Evolutionary conservation across 306 rosid genomes (phyloP).

Genomic region (Cicer cuneatum): DNA sequence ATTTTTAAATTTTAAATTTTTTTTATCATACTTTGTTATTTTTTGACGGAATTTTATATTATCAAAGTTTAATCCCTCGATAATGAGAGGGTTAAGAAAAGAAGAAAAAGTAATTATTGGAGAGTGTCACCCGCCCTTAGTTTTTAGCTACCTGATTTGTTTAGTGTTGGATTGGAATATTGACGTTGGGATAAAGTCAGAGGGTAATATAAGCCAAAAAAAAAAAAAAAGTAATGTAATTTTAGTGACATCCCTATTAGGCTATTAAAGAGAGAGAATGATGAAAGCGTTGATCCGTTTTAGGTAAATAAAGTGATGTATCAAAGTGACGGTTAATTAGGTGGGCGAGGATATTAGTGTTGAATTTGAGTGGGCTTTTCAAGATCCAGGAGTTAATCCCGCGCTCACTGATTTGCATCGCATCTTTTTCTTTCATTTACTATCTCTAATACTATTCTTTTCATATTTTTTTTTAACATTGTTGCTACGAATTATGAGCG

Average conservation of each 20-base stretch:
- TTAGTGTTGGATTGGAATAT: constrained; percentile 20
- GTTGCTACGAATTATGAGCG: constrained; percentile 39
- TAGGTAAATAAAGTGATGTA: constrained; percentile 10
- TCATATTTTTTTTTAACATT: constrained; percentile 39
- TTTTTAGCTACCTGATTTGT: constrained; percentile 52
- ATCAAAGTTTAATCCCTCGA: too few relatives aligned
- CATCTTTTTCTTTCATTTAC: not conserved
- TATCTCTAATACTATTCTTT: not conserved
- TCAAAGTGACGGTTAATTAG: constrained; percentile 36
- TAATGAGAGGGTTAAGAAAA: too few relatives aligned
- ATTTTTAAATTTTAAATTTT: too few relatives aligned
- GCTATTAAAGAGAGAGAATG: constrained; percentile 1
- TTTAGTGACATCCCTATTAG: constrained; percentile 38
- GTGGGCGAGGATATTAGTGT: too few relatives aligned
- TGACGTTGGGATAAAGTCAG: constrained; percentile 23
- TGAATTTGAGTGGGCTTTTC: not conserved
- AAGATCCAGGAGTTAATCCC: not conserved
- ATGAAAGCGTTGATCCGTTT: constrained; percentile 36
- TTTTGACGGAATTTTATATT: too few relatives aligned
- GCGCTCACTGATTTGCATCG: constrained; percentile 54
- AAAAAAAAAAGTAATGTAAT: constrained; percentile 22
- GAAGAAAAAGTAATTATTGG: not conserved
- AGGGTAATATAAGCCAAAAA: constrained; percentile 30
- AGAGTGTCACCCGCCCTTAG: constrained; percentile 52
- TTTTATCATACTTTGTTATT: too few relatives aligned